Percentiles rank a stretch among this genome's conserved stretches.
Conservation (phyloP, 2,329 filamentous ascomycete species). For the Phialophora chinensis region DNA sequence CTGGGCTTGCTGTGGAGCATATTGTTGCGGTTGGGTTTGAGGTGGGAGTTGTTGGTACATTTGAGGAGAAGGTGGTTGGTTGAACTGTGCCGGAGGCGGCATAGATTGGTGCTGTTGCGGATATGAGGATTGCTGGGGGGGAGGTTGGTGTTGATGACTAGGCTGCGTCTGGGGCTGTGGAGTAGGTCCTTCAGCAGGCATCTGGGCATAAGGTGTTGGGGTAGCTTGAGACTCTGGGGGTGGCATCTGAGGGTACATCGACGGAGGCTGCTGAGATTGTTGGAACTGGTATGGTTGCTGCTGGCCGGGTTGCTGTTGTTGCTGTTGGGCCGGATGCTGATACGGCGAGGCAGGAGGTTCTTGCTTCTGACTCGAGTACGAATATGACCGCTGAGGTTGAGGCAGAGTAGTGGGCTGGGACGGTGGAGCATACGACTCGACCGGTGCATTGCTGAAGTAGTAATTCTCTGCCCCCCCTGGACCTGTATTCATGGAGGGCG, state of each 20-base stretch:
- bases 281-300: not conserved
- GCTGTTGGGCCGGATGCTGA: constrained; percentile 29
- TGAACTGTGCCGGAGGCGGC: constrained; percentile 23
- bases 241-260: constrained; percentile 34
- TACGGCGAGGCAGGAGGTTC: constrained; percentile 31
- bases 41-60: constrained; percentile 34
- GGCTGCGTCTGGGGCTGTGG: constrained; percentile 24
- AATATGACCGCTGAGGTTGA: constrained; percentile 41
- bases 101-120: constrained; percentile 31
- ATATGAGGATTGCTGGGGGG: constrained; percentile 21
- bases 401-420: constrained; percentile 59
- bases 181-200: constrained; percentile 24
- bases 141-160: constrained; percentile 25
- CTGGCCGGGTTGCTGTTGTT: constrained; percentile 19
- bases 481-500: constrained; percentile 45
- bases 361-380: constrained; percentile 36
- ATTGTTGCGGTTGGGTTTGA: constrained; percentile 50
- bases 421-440: constrained; percentile 55
- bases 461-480: constrained; percentile 74
- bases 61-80: constrained; percentile 25
- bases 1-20: constrained; percentile 56
- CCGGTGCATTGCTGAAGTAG: constrained; percentile 71
- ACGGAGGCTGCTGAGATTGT: constrained; percentile 29
- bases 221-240: constrained; percentile 33
- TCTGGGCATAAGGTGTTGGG: constrained; percentile 28